Percentiles rank a stretch among this genome's conserved stretches.
These are phyloP conservation scores for Aspergillus pseudoglaucus DNA, from an alignment of 2,329 filamentous ascomycete species.

Conservation along the genomic window DNA sequence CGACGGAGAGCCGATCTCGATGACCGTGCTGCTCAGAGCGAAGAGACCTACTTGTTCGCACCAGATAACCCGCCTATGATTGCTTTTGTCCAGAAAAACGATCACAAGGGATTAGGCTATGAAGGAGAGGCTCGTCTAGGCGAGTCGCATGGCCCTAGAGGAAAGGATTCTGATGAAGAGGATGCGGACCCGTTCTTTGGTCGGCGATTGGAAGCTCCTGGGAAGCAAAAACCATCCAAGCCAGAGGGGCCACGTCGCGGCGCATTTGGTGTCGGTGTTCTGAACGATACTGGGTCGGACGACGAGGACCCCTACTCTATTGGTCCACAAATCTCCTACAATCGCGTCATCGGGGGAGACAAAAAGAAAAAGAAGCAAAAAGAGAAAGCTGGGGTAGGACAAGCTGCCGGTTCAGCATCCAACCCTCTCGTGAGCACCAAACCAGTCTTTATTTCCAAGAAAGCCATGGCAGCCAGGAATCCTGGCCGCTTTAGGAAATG, in stretches of 20 bases:
- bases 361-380: slow-evolving; percentile 64
- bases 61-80: slow-evolving; percentile 70
- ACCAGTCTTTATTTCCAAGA: slow-evolving; percentile 71
- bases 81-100: slow-evolving; percentile 39
- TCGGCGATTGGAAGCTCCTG: slow-evolving; percentile 22
- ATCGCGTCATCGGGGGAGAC: slow-evolving; percentile 69
- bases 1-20: slow-evolving; percentile 66
- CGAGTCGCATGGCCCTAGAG: slow-evolving; percentile 9
- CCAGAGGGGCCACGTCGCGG: slow-evolving; percentile 53
- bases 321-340: slow-evolving; percentile 84
- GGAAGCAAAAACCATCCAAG: slow-evolving; percentile 36
- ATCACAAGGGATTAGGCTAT: slow-evolving; percentile 43
- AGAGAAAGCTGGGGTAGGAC: slow-evolving; percentile 5
- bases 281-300: slow-evolving; percentile 91
- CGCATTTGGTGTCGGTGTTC: slow-evolving; percentile 77
- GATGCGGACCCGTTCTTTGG: slow-evolving; percentile 32
- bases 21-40: slow-evolving; percentile 37
- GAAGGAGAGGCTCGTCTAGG: slow-evolving; percentile 34
- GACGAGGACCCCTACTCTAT: slow-evolving; percentile 93
- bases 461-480: slow-evolving; percentile 39
- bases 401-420: slow-evolving; percentile 40
- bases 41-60: slow-evolving; percentile 68
- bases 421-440: slow-evolving; percentile 62
- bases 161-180: slow-evolving; percentile 19
- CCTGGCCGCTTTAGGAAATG: slow-evolving; percentile 59